Conservation (phyloP, 441 rosid genomes). For the Flueggea neowawraea region DNA sequence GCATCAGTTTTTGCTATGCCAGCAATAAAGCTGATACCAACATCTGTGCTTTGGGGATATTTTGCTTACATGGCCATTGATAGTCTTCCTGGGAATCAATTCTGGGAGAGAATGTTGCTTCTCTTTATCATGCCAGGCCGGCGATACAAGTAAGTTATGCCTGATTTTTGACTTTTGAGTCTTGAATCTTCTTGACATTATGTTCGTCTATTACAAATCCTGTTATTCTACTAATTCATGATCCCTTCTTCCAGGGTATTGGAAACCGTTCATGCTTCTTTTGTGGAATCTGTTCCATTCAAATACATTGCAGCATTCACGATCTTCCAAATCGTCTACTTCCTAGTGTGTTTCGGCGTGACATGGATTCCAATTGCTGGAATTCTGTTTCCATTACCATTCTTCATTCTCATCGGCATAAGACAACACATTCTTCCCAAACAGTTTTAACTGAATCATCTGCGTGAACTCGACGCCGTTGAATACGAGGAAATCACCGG, state of each 20-base stretch:
- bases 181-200: too few species aligned
- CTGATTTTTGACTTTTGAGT: too few species aligned
- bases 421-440: conserved; percentile 49
- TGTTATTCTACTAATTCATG: too few species aligned
- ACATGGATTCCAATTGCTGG: conserved; percentile 69
- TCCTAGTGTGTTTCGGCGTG: conserved; percentile 43
- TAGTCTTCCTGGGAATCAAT: conserved; percentile 61
- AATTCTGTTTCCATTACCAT: conserved; percentile 52
- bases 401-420: conserved; percentile 48
- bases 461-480: conserved; percentile 51
- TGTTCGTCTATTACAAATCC: too few species aligned
- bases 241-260: conserved; percentile 26
- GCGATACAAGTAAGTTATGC: conserved; percentile 40
- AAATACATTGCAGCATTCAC: conserved; percentile 41
- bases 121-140: conserved; percentile 41
- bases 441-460: conserved; percentile 27
- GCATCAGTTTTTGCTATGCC: conserved; percentile 38
- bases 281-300: conserved; percentile 50
- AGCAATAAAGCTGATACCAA: conserved; percentile 42
- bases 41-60: conserved; percentile 65
- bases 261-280: conserved; percentile 51
- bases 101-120: conserved; percentile 52
- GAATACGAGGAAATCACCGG: conserved; percentile 48
- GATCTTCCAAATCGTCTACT: conserved; percentile 44
- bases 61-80: conserved; percentile 62